phyloP scores from a whole-genome alignment of 169 alveolate species.

The Cryptosporidium canis region DNA sequence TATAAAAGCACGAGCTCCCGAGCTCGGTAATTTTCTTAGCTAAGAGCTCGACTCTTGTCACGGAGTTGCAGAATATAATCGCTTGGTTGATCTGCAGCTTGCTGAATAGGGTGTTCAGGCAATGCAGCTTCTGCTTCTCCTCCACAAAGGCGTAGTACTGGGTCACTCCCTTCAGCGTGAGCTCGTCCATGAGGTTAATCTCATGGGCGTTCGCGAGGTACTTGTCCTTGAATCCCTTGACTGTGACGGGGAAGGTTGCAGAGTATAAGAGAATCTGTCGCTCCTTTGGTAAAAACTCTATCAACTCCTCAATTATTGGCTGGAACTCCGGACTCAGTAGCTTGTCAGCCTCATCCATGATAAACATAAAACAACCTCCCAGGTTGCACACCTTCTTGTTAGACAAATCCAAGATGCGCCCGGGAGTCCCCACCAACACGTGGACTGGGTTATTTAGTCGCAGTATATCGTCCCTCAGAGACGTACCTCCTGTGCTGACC shows the following conservation, averaged over 20 bases:
- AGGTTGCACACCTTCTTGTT: constrained; percentile 93
- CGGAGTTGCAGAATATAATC: constrained; percentile 98
- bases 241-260: constrained; percentile 99
- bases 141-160: constrained; percentile 97
- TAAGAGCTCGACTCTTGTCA: constrained; percentile 97
- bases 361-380: constrained; percentile 89
- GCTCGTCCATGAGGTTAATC: constrained; percentile 98
- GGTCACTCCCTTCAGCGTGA: constrained; percentile 98
- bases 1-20: constrained; percentile 98
- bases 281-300: constrained; percentile 92
- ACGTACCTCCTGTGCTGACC: constrained; percentile 99
- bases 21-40: constrained; percentile 99
- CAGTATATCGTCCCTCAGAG: constrained; percentile 95
- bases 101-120: constrained; percentile 95
- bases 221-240: constrained; percentile 93
- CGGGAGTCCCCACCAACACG: constrained; percentile 99
- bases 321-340: constrained; percentile 96
- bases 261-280: constrained; percentile 95
- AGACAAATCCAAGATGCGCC: constrained; percentile 95
- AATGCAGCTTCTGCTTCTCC: constrained; percentile 97
- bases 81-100: constrained; percentile 97
- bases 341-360: constrained; percentile 99
- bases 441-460: constrained; percentile 95
- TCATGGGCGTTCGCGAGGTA: constrained; percentile 96
- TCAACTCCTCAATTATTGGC: constrained; percentile 94